Percentiles rank a stretch among this genome's conserved stretches.
phyloP scores from a whole-genome alignment of 2,329 filamentous ascomycete genomes.

The Myriosclerotinia scirpicola region DNA sequence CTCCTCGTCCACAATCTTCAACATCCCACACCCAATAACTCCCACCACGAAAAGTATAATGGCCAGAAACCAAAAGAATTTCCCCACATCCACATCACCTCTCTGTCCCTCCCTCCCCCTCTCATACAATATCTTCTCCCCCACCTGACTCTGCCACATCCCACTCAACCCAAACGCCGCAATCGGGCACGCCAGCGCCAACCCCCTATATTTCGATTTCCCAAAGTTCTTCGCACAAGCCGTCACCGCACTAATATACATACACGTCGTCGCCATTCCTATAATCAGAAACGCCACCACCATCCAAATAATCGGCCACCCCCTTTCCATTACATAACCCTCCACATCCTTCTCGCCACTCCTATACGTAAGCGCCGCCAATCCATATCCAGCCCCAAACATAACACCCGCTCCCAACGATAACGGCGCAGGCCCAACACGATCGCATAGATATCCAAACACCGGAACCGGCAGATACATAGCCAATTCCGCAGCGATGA shows the following conservation, averaged over 20 bases:
- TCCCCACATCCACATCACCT: conserved; percentile 71
- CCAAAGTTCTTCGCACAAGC: conserved; percentile 99
- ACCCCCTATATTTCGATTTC: conserved; percentile 78
- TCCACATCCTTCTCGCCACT: conserved; percentile 50
- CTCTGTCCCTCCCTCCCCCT: conserved; percentile 60
- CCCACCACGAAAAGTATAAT: conserved; percentile 70
- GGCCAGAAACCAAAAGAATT: conserved; percentile 84
- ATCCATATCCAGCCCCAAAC: conserved; percentile 78
- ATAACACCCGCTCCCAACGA: conserved; percentile 70
- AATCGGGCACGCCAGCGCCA: conserved; percentile 88
- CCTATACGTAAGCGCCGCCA: conserved; percentile 77
- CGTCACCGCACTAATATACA: conserved; percentile 90
- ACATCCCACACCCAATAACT: conserved; percentile 67
- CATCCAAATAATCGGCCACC: conserved; percentile 79
- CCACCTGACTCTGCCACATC: conserved; percentile 93
- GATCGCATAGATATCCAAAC: conserved; percentile 89
- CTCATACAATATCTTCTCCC: conserved; percentile 75
- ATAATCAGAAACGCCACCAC: conserved; percentile 79
- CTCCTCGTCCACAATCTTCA: conserved; percentile 80
- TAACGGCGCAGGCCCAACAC: conserved; percentile 75
- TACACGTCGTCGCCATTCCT: conserved; percentile 78
- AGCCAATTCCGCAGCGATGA: conserved; percentile 81
- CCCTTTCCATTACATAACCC: conserved; percentile 47
- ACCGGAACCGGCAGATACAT: conserved; percentile 91
- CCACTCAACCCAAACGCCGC: conserved; percentile 90